phyloP scores from a whole-genome alignment of 2,329 filamentous ascomycete species.

The Exophiala aquamarina region DNA sequence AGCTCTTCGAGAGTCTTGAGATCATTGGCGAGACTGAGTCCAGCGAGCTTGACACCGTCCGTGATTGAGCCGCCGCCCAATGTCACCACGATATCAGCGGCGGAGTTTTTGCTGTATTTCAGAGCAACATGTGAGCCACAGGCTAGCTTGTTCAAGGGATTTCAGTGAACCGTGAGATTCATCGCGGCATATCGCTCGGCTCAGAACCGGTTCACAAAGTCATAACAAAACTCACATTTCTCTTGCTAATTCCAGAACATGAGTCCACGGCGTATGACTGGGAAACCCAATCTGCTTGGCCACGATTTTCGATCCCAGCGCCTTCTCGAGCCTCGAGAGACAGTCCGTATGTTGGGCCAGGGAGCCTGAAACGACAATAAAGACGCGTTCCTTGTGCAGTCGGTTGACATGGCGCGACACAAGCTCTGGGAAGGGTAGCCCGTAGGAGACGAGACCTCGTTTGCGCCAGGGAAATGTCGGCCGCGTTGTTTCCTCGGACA shows the following conservation, averaged over 20 bases:
- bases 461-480: conserved; percentile 11
- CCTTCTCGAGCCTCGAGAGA: conserved; percentile 41
- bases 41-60: conserved; percentile 14
- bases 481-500: background rate
- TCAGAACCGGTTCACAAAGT: too few species aligned
- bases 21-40: conserved; percentile 6
- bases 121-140: too few species aligned
- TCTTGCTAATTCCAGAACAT: conserved; percentile 49
- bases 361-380: conserved; percentile 49
- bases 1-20: background rate
- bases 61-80: conserved; percentile 13
- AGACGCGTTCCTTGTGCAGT: conserved; percentile 7
- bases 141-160: too few species aligned
- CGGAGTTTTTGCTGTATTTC: conserved; percentile 1
- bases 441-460: conserved; percentile 9
- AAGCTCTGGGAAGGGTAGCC: conserved; percentile 9
- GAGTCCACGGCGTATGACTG: conserved; percentile 54
- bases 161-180: too few species aligned
- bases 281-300: conserved; percentile 52
- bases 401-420: conserved; percentile 7
- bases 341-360: conserved; percentile 47
- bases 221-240: conserved; percentile 32
- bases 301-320: conserved; percentile 43
- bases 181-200: too few species aligned
- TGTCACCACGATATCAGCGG: conserved; percentile 7